These are phyloP conservation scores for Suillus hirtellus DNA, from an alignment of 768 basidiomycete genomes.

Conservation along the genomic window DNA sequence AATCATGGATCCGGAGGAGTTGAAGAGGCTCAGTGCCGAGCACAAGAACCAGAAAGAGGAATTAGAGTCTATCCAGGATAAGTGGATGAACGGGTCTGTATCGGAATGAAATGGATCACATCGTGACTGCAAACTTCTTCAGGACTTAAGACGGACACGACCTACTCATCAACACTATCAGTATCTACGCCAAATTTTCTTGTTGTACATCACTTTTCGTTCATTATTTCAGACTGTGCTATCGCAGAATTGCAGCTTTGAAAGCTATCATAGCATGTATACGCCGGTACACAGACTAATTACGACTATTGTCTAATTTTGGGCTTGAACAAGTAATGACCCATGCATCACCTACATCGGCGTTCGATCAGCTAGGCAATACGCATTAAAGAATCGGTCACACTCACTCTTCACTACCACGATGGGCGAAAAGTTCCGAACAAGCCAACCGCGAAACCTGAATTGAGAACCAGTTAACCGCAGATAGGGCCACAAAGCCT, in stretches of 20 bases:
- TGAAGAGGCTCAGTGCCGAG: constrained; percentile 44
- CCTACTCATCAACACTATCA: background rate
- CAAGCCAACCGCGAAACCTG: constrained; percentile 66
- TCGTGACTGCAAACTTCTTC: background rate
- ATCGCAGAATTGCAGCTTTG: constrained; percentile 5
- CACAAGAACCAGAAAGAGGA: constrained; percentile 53
- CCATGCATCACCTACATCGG: constrained; percentile 47
- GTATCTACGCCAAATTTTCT: constrained; percentile 6
- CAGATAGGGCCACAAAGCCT: background rate
- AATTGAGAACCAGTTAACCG: background rate
- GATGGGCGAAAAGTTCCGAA: constrained; percentile 64
- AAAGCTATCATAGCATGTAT: constrained; percentile 8
- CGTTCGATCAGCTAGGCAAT: constrained; percentile 1
- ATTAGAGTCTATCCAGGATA: constrained; percentile 47
- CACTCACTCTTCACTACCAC: constrained; percentile 62
- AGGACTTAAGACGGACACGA: constrained; percentile 3
- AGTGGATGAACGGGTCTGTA: constrained; percentile 32
- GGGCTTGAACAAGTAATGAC: constrained; percentile 54
- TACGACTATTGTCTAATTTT: constrained; percentile 16
- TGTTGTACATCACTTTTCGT: constrained; percentile 5
- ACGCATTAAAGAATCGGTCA: constrained; percentile 16
- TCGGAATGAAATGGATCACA: constrained; percentile 18
- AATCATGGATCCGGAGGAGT: constrained; percentile 53
- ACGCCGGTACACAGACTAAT: constrained; percentile 10
- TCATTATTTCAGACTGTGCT: background rate